A percentile compares a stretch with the other conserved stretches of the same genome.
These are phyloP conservation scores for Dryas octopetala DNA, from an alignment of 306 rosid species.

Conservation along the genomic window DNA sequence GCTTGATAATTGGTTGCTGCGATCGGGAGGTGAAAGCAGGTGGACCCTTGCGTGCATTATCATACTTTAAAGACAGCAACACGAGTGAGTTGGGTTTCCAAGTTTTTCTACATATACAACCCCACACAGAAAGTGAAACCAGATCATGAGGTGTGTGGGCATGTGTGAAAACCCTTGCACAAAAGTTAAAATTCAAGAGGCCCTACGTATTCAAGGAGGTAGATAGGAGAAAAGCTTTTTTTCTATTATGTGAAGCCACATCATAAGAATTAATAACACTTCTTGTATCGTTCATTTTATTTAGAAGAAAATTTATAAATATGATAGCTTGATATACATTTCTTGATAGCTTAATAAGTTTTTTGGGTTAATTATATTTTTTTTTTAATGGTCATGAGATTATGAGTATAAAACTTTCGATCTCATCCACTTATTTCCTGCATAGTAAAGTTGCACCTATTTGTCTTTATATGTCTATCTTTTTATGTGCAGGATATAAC, in stretches of 20 bases:
- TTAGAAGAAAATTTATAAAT: not conserved
- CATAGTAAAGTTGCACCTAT: too few species aligned
- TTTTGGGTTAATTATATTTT: too few species aligned
- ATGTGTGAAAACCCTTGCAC: constrained; percentile 30
- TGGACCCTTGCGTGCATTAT: constrained; percentile 32
- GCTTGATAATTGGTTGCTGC: constrained; percentile 18
- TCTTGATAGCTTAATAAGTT: too few species aligned
- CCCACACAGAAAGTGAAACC: constrained; percentile 22
- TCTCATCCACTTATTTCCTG: too few species aligned
- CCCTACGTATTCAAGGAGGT: constrained; percentile 16
- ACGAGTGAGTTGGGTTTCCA: constrained; percentile 46
- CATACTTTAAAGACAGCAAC: constrained; percentile 30
- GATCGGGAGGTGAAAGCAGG: not conserved
- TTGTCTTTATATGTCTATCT: too few species aligned
- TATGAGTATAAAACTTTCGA: too few species aligned
- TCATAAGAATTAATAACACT: not conserved
- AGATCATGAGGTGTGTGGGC: constrained; percentile 18
- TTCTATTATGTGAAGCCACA: not conserved
- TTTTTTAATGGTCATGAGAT: too few species aligned
- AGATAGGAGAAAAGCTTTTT: constrained; percentile 3
- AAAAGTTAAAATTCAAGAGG: not conserved
- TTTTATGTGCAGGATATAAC: too few species aligned
- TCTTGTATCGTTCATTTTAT: not conserved
- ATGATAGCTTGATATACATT: not conserved
- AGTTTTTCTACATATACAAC: constrained; percentile 17